Percentiles rank a stretch among this genome's conserved stretches.
These are phyloP conservation scores for Pezicula radicicola DNA, from an alignment of 2,329 filamentous ascomycete genomes.

Conservation along the genomic window DNA sequence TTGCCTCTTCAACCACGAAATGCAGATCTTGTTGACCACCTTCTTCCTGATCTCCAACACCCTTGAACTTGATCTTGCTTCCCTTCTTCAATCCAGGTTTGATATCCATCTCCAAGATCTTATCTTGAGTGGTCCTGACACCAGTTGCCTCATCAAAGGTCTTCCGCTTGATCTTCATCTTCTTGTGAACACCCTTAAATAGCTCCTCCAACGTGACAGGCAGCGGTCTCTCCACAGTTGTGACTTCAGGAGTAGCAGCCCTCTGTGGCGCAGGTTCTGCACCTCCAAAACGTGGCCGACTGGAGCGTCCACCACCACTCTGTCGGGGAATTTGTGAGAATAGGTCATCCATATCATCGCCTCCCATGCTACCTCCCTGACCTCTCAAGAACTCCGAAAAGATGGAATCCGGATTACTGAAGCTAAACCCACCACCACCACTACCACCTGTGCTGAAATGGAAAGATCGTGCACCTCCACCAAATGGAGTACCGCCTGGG, in stretches of 20 bases:
- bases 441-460: slow-evolving; percentile 44
- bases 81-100: slow-evolving; percentile 95
- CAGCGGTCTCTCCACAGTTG: slow-evolving; percentile 83
- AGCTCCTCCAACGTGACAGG: slow-evolving; percentile 84
- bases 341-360: slow-evolving; percentile 48
- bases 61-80: slow-evolving; percentile 97
- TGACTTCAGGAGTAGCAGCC: slow-evolving; percentile 74
- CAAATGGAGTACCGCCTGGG: slow-evolving; percentile 49
- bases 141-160: slow-evolving; percentile 78
- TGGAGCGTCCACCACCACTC: slow-evolving; percentile 39
- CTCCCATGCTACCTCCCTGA: slow-evolving; percentile 38
- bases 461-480: slow-evolving; percentile 47
- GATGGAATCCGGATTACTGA: slow-evolving; percentile 79
- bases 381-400: slow-evolving; percentile 79
- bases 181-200: slow-evolving; percentile 85
- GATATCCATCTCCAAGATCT: slow-evolving; percentile 90
- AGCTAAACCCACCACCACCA: slow-evolving; percentile 67
- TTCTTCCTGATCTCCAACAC: slow-evolving; percentile 96
- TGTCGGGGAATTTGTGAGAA: slow-evolving; percentile 44
- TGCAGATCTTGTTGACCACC: slow-evolving; percentile 94
- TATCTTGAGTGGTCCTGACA: slow-evolving; percentile 83
- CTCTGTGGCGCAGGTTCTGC: slow-evolving; percentile 34
- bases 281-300: slow-evolving; percentile 36
- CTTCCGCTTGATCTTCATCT: slow-evolving; percentile 98
- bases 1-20: slow-evolving; percentile 91